A percentile compares a stretch with the other conserved stretches of the same genome.
These are phyloP conservation scores for Brassica juncea DNA, from an alignment of 345 rosid genomes.

Conservation along the genomic window DNA sequence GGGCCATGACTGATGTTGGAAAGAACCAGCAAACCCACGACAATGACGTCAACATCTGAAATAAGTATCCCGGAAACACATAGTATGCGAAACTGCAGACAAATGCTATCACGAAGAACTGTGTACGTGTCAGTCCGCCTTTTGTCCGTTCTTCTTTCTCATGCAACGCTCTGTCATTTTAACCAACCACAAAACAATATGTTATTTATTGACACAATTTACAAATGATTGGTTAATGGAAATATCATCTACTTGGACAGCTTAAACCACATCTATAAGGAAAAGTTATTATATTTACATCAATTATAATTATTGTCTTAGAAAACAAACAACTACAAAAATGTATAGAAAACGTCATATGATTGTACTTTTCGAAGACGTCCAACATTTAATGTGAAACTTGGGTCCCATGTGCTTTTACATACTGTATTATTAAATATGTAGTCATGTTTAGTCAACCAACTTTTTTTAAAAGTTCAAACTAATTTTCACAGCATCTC, in stretches of 20 bases:
- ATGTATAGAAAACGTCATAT: not conserved
- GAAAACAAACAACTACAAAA: not conserved
- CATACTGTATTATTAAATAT: not conserved
- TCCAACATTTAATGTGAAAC: not conserved
- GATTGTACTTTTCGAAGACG: not conserved
- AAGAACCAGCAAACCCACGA: constrained; percentile 96
- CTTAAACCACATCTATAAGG: constrained; percentile 2
- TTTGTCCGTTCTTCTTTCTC: constrained; percentile 76
- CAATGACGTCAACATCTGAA: constrained; percentile 77
- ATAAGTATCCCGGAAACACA: constrained; percentile 87
- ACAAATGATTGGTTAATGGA: not conserved
- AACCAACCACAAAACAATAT: not conserved
- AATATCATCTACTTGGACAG: not conserved
- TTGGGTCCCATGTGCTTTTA: constrained; percentile 10
- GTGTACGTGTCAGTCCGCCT: constrained; percentile 80
- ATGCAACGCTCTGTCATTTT: constrained; percentile 67
- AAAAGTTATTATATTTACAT: not conserved
- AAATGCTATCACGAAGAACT: constrained; percentile 81
- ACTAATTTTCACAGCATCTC: not conserved
- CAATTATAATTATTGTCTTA: not conserved
- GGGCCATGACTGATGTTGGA: constrained; percentile 72
- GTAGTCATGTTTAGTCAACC: not conserved
- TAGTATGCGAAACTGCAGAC: constrained; percentile 87
- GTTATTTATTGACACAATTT: not conserved
- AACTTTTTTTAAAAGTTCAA: not conserved